Conservation (phyloP, 202 grass and related monocot genomes). For the Digitaria exilis region DNA sequence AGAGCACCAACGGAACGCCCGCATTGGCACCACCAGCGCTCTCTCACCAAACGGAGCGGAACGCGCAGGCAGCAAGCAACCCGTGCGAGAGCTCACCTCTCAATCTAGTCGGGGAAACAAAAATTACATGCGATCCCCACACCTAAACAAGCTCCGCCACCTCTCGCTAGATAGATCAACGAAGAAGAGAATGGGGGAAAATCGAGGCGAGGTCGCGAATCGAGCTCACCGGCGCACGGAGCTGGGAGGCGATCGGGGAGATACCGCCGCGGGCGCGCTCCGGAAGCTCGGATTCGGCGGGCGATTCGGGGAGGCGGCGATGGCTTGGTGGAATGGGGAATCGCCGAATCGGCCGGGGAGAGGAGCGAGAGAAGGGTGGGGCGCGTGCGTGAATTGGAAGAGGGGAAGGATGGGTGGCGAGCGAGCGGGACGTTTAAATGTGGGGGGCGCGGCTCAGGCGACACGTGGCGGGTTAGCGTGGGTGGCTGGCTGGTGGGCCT, state of each 20-base stretch:
- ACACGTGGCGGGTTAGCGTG: conserved; percentile 30
- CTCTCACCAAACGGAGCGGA: conserved; percentile 15
- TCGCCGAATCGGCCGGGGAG: conserved; percentile 10
- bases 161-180: neutral
- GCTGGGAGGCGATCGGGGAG: neutral
- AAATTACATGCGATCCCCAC: neutral
- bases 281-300: conserved; percentile 12
- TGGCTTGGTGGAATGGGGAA: conserved; percentile 38
- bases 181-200: neutral
- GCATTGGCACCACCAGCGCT: conserved; percentile 12
- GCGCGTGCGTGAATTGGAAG: neutral
- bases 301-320: conserved; percentile 1
- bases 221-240: conserved; percentile 22
- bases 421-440: conserved; percentile 53
- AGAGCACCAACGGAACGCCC: neutral
- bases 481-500: neutral
- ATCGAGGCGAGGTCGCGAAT: neutral
- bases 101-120: neutral
- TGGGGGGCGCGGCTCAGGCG: neutral
- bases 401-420: neutral
- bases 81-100: neutral
- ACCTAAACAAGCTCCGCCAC: neutral
- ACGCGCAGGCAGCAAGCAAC: neutral
- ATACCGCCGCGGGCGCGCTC: neutral
- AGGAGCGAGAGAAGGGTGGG: neutral